Percentiles rank a stretch among this genome's conserved stretches.
phyloP scores from a whole-genome alignment of 495 filamentous ascomycete species.

The Aspergillus avenaceus region DNA sequence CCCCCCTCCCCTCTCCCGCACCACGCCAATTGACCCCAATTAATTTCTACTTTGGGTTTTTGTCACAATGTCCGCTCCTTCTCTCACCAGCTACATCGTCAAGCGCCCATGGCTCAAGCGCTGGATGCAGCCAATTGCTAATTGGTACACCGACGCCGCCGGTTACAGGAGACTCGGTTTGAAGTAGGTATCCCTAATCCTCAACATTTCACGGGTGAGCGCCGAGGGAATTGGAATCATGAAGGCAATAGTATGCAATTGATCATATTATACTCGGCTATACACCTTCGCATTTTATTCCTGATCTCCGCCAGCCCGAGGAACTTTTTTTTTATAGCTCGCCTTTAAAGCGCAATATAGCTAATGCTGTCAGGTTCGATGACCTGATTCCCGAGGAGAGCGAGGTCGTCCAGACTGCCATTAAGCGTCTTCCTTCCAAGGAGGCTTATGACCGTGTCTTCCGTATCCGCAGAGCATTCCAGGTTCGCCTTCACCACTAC shows the following conservation, averaged over 20 bases:
- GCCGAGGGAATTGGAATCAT: not conserved
- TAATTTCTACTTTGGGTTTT: conserved; percentile 20
- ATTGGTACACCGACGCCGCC: conserved; percentile 78
- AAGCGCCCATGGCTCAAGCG: conserved; percentile 80
- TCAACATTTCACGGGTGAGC: conserved; percentile 3
- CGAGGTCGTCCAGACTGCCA: conserved; percentile 76
- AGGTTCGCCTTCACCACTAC: conserved; percentile 49
- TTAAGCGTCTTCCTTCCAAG: conserved; percentile 86
- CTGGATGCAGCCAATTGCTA: conserved; percentile 71
- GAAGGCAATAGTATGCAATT: not conserved
- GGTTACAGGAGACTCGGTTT: conserved; percentile 93
- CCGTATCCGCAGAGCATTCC: conserved; percentile 91
- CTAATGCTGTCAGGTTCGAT: conserved; percentile 61
- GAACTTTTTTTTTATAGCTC: conserved; percentile 19
- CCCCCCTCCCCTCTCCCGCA: conserved; percentile 22
- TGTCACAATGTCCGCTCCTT: conserved; percentile 71
- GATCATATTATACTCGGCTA: not conserved
- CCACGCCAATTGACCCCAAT: conserved; percentile 26
- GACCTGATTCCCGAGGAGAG: conserved; percentile 90
- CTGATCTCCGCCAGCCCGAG: conserved; percentile 16
- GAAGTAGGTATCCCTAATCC: conserved; percentile 54
- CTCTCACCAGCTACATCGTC: conserved; percentile 64
- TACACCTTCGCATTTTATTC: conserved; percentile 7
- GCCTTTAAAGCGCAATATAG: not conserved
- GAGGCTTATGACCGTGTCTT: conserved; percentile 94